Evolutionary conservation across 2,329 filamentous ascomycete species (phyloP), one percentile per base, ranked within the genome.

Genomic region (Fusarium nematophilum): DNA sequence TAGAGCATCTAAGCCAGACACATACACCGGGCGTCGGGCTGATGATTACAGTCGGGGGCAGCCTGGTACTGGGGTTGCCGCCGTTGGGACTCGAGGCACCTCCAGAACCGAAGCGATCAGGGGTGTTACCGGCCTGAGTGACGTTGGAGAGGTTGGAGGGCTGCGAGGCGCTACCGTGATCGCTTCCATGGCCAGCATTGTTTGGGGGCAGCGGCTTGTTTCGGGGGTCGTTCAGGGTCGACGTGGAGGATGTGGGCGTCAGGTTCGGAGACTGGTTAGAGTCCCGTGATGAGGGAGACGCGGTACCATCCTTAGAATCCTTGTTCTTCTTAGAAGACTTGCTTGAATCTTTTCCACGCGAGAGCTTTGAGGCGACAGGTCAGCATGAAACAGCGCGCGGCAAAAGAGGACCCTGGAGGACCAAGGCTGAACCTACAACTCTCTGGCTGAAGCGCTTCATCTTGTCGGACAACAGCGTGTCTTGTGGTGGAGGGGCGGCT

Each of bases 371-470:
- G 50, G 30, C 44, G 31, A 11, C 2, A 48, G 31, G 56, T 69
- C 53, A 69, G 63, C 44, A 67, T 33, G 36, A 9, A 4, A 17
- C 6, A 11, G 14, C n/a, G 9, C 15, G 15, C 17, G 23, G 14
- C 17, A 38, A n/a, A n/a, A n/a, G n/a, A n/a, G 13, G 15, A 15
- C 51, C 36, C 31, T 15, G 37, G 7, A 18, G 9, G 13, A 5
- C 9, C 23, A 37, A 47, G 13, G 25, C 29, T 10, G 37, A 25
- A 87, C 91, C 85, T 87, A 97, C 93, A 84, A 97, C 93, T 90
- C 91, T 92, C 84, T 96, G 92, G 81, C 93, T 91, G 80, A 98
- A 96, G 77, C 92, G 91, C 83, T 97, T 97, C 94, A 98, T 97
- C 79, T 85, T 90, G 79, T 78, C 78, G 65, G 65, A 60, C 63